Evolutionary conservation across 768 basidiomycete genomes (phyloP).

Genomic region (Royoungia palumana): DNA sequence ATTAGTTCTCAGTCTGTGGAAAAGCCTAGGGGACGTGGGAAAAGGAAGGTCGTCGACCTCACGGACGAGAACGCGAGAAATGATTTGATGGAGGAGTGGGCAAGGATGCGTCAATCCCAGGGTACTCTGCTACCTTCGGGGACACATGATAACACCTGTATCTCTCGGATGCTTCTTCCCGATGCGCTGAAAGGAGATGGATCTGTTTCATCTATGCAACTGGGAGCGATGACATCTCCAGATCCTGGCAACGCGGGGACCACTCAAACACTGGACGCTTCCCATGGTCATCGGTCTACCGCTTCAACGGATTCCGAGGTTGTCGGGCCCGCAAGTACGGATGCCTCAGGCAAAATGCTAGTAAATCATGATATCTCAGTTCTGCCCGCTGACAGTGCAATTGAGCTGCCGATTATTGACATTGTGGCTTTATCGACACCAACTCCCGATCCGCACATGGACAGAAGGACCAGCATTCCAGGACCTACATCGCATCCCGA

Average conservation of each 20-base stretch:
- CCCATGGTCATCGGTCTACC: neutral
- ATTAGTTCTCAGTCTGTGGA: constrained; percentile 2
- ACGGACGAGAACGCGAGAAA: constrained; percentile 20
- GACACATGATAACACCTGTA: constrained; percentile 2
- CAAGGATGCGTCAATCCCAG: constrained; percentile 28
- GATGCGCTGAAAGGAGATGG: neutral
- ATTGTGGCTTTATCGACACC: neutral
- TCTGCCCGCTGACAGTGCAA: neutral
- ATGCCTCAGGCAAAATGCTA: neutral
- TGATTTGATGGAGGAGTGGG: constrained; percentile 31
- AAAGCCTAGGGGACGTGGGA: constrained; percentile 16
- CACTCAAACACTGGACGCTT: constrained; percentile 2
- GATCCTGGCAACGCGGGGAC: neutral
- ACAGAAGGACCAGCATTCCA: neutral
- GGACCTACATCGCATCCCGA: neutral
- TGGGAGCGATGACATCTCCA: neutral
- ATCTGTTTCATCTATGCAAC: neutral
- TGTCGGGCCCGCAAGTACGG: neutral
- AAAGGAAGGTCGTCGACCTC: constrained; percentile 13
- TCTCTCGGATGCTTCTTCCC: neutral
- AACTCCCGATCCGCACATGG: neutral
- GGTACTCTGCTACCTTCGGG: constrained; percentile 18
- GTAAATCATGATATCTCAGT: neutral
- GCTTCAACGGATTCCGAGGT: neutral
- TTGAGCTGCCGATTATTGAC: neutral